Conservation (phyloP, 345 rosid species). For the Brassica juncea region DNA sequence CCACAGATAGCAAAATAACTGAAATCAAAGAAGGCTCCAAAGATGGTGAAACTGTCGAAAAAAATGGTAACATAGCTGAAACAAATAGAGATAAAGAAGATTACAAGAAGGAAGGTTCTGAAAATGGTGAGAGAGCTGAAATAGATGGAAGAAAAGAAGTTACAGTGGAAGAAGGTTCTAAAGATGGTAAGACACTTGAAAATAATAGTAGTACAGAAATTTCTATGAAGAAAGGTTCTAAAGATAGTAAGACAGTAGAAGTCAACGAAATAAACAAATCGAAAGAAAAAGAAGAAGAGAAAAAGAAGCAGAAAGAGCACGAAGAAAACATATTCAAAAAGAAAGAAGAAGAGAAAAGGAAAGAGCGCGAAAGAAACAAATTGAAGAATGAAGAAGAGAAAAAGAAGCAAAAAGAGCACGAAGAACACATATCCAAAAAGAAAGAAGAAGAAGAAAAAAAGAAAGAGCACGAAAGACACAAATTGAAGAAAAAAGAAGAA, state of each 20-base stretch:
- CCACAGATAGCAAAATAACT: background rate
- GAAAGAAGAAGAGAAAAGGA: background rate
- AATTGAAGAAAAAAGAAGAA: background rate
- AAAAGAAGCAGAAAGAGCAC: background rate
- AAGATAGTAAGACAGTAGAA: background rate
- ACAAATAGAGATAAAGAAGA: background rate
- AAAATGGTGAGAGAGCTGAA: background rate
- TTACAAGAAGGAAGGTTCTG: background rate
- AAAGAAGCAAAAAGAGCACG: background rate
- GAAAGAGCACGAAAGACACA: background rate
- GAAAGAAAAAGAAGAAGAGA: background rate
- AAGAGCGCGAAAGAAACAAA: background rate
- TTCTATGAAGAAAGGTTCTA: background rate
- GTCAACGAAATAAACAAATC: background rate
- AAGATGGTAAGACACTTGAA: background rate
- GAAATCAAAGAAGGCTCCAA: background rate
- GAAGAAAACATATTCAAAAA: background rate
- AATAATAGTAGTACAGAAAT: background rate
- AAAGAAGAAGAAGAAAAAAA: background rate
- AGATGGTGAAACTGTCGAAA: background rate
- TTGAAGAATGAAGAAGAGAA: background rate
- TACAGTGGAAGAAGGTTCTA: background rate
- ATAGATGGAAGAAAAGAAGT: background rate
- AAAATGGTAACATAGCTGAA: background rate
- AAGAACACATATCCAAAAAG: background rate